These are phyloP conservation scores for Trichoderma atroviride DNA, from an alignment of 2,329 filamentous ascomycete genomes.

Conservation along the genomic window DNA sequence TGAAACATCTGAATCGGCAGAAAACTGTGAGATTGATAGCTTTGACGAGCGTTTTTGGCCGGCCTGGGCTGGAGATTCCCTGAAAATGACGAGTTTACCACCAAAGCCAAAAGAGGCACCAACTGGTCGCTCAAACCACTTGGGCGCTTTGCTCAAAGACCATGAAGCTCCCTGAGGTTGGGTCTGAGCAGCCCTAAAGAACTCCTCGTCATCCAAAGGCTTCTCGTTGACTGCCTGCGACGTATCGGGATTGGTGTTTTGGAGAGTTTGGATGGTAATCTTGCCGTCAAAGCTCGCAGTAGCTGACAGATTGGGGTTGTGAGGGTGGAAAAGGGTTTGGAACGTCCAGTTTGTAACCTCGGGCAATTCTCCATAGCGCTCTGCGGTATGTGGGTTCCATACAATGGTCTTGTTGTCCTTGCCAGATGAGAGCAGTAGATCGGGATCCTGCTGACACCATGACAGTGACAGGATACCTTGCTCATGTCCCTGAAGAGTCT, in stretches of 20 bases:
- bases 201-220: conserved; percentile 86
- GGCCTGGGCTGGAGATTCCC: conserved; percentile 57
- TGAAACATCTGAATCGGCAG: conserved; percentile 83
- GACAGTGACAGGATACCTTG: conserved; percentile 91
- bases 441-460: conserved; percentile 90
- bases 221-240: conserved; percentile 67
- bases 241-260: conserved; percentile 84
- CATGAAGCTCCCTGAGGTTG: conserved; percentile 91
- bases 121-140: conserved; percentile 83
- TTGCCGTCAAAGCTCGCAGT: conserved; percentile 98
- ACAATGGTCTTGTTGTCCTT: conserved; percentile 95
- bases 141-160: conserved; percentile 81
- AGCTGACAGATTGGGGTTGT: conserved; percentile 88
- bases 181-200: conserved; percentile 90
- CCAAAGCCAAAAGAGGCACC: conserved; percentile 94
- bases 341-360: conserved; percentile 99
- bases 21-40: conserved; percentile 83
- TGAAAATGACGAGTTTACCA: conserved; percentile 83
- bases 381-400: conserved; percentile 94
- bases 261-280: conserved; percentile 88
- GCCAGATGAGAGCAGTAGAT: conserved; percentile 87
- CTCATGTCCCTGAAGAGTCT: conserved; percentile 87
- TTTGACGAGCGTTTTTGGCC: conserved; percentile 72
- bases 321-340: conserved; percentile 89
- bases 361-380: conserved; percentile 87